A percentile compares a stretch with the other conserved stretches of the same genome.
phyloP scores from a whole-genome alignment of 768 basidiomycete species.

The Austroboletus festivus region DNA sequence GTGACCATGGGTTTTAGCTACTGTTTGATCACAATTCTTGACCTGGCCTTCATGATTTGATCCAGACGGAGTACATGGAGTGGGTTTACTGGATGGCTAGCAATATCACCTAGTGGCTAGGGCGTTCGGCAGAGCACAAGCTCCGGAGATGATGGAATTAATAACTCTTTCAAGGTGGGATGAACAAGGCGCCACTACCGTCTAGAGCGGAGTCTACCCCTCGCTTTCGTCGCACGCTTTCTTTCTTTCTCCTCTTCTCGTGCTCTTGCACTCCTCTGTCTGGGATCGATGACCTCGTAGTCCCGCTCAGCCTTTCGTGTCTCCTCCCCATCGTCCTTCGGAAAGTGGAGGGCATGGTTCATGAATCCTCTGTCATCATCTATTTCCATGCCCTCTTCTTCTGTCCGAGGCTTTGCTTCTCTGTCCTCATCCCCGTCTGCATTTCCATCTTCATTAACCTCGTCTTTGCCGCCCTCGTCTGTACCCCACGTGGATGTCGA shows the following conservation, averaged over 20 bases:
- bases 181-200: constrained; percentile 16
- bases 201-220: constrained; percentile 19
- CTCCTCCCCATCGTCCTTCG: constrained; percentile 78
- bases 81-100: too few relatives aligned
- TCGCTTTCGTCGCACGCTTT: constrained; percentile 38
- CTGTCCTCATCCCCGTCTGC: constrained; percentile 7
- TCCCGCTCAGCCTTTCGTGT: constrained; percentile 74
- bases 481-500: constrained; percentile 34
- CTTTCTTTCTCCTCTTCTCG: constrained; percentile 75
- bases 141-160: too few relatives aligned
- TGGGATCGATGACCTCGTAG: constrained; percentile 87
- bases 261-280: constrained; percentile 67
- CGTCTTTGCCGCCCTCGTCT: constrained; percentile 14
- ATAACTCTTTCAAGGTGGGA: too few relatives aligned
- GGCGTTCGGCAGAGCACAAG: too few relatives aligned
- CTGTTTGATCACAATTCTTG: neutral
- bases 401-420: constrained; percentile 28
- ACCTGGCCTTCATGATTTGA: neutral
- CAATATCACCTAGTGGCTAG: too few relatives aligned
- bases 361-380: constrained; percentile 77
- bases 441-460: constrained; percentile 14
- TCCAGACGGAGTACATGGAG: neutral
- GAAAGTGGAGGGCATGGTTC: constrained; percentile 67
- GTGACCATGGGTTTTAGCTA: neutral
- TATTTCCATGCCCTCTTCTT: constrained; percentile 64